Evolutionary conservation across 2,329 filamentous ascomycete species (phyloP).

Genomic region (Ophiocordyceps camponoti-floridani): DNA sequence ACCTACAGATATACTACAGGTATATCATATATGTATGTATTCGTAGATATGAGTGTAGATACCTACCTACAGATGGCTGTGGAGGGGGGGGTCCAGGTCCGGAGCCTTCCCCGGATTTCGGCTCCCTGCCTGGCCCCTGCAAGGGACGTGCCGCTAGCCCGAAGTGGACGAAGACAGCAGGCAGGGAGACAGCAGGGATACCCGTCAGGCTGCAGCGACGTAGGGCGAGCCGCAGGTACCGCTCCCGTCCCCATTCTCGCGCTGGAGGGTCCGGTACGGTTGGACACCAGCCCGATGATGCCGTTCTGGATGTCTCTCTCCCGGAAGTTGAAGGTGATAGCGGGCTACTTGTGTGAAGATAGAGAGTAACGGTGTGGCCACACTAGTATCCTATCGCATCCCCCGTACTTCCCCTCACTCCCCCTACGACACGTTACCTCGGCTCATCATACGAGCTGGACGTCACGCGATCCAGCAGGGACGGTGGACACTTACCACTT

Average conservation of each 20-base stretch:
- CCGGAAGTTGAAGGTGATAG: too few relatives aligned
- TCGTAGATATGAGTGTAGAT: too few relatives aligned
- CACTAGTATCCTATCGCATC: not conserved
- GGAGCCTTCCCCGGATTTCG: not conserved
- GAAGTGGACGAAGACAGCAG: not conserved
- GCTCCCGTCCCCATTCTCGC: not conserved
- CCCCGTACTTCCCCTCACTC: not conserved
- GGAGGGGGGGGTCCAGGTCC: not conserved
- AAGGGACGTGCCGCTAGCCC: not conserved
- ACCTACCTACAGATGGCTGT: too few relatives aligned
- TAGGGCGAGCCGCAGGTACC: not conserved
- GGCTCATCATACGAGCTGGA: not conserved
- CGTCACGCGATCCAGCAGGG: conserved; percentile 6
- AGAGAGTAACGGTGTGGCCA: too few relatives aligned
- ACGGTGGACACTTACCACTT: conserved; percentile 9
- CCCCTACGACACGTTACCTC: not conserved
- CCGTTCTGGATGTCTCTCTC: too few relatives aligned
- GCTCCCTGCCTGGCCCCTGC: not conserved
- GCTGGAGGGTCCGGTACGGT: not conserved
- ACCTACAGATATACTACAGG: too few relatives aligned
- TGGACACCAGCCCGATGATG: not conserved
- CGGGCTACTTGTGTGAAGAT: too few relatives aligned
- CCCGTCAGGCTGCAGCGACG: not conserved
- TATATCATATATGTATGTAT: too few relatives aligned
- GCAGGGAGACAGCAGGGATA: not conserved